Percentiles rank a stretch among this genome's conserved stretches.
phyloP scores from a whole-genome alignment of 305 asterid species.

The Solanum hybrid region DNA sequence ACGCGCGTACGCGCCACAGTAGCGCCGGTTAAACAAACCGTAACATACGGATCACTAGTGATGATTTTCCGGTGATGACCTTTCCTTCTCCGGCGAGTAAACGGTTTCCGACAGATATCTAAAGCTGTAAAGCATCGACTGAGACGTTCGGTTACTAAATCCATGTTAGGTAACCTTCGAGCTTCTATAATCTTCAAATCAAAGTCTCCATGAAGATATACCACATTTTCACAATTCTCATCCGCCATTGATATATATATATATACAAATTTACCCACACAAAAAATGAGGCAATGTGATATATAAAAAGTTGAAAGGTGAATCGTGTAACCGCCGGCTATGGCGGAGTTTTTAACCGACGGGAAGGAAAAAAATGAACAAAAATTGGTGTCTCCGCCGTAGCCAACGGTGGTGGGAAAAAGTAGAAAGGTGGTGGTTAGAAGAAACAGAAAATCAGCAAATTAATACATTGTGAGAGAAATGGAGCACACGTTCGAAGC shows the following conservation, averaged over 20 bases:
- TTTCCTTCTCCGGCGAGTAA: constrained; percentile 5
- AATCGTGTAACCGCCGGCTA: background rate
- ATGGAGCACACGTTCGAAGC: background rate
- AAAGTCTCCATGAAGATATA: constrained; percentile 80
- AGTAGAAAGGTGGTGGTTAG: background rate
- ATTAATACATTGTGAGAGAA: background rate
- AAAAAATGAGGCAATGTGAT: background rate
- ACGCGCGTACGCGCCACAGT: constrained; percentile 82
- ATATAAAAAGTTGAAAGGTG: background rate
- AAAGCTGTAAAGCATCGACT: constrained; percentile 58
- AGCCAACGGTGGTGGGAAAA: background rate
- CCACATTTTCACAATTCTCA: constrained; percentile 5
- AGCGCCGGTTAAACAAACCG: constrained; percentile 71
- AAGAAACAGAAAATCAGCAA: background rate
- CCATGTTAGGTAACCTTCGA: constrained; percentile 85
- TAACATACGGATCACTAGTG: constrained; percentile 94
- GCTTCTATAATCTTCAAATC: constrained; percentile 75
- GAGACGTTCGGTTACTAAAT: constrained; percentile 56
- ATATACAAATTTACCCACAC: background rate
- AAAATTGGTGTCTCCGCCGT: background rate
- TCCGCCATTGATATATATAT: constrained; percentile 13
- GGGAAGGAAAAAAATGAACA: background rate
- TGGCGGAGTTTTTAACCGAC: background rate
- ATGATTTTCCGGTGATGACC: constrained; percentile 39
- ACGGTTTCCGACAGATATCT: constrained; percentile 41